A percentile compares a stretch with the other conserved stretches of the same genome.
Evolutionary conservation across 129 eudicot genomes (phyloP).

Genomic region (Artemisia tridentata): DNA sequence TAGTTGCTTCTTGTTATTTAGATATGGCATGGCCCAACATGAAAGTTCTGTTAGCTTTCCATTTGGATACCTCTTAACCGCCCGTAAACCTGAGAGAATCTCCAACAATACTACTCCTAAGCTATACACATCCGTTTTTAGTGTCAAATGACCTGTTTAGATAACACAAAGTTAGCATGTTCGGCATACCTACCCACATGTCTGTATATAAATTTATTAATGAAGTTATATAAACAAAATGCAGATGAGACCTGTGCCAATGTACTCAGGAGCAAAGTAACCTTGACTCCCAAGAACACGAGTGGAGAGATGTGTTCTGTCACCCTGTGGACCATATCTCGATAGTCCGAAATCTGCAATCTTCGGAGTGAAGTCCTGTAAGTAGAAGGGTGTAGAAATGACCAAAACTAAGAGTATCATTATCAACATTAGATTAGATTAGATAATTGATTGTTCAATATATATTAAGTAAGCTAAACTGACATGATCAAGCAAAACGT

Average conservation of each 20-base stretch:
- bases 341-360: constrained; percentile 52
- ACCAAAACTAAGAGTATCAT: neutral
- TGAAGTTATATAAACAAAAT: neutral
- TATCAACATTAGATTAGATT: too few species aligned
- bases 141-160: constrained; percentile 46
- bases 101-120: constrained; percentile 49
- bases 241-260: constrained; percentile 35
- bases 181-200: neutral
- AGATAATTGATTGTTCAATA: too few species aligned
- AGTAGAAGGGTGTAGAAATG: neutral
- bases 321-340: constrained; percentile 48
- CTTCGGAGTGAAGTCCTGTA: constrained; percentile 46
- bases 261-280: constrained; percentile 55
- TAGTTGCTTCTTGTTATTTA: constrained; percentile 20
- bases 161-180: neutral
- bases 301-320: constrained; percentile 38
- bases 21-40: constrained; percentile 44
- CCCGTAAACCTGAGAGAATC: constrained; percentile 41
- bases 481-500: constrained; percentile 43
- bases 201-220: too few species aligned
- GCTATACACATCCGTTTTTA: constrained; percentile 48
- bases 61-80: constrained; percentile 34
- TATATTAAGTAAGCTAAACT: constrained; percentile 1
- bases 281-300: constrained; percentile 43
- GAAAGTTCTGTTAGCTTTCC: constrained; percentile 36